Evolutionary conservation across 139 green algal species (phyloP).

Genomic region (Ettlia oleoabundans): DNA sequence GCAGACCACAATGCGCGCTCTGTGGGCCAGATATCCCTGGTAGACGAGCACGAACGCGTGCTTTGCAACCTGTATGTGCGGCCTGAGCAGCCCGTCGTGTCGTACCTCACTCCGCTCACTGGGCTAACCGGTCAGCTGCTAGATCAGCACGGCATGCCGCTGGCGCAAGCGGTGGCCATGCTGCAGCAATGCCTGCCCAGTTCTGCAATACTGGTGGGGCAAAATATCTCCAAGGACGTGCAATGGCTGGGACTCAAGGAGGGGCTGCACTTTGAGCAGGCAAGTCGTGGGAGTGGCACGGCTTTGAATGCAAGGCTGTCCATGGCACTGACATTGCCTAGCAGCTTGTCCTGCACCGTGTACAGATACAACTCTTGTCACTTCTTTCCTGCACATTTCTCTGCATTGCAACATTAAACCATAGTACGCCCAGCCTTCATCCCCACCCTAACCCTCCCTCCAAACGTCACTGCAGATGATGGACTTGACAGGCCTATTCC

Average conservation of each 20-base stretch:
- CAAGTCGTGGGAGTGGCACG: neutral
- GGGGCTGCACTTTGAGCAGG: slow-evolving; percentile 74
- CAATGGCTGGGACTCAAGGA: slow-evolving; percentile 86
- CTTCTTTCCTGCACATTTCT: too few relatives aligned
- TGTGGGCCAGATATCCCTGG: slow-evolving; percentile 85
- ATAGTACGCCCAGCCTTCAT: too few relatives aligned
- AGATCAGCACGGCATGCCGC: slow-evolving; percentile 66
- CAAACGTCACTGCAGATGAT: slow-evolving; percentile 64
- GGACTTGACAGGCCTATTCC: slow-evolving; percentile 86
- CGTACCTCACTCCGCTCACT: slow-evolving; percentile 88
- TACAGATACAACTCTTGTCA: too few relatives aligned
- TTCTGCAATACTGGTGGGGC: slow-evolving; percentile 79
- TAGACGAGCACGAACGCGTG: slow-evolving; percentile 80
- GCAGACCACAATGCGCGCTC: slow-evolving; percentile 79
- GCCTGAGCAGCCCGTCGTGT: slow-evolving; percentile 70
- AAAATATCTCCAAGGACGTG: slow-evolving; percentile 90
- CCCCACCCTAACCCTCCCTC: too few relatives aligned
- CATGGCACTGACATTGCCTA: too few relatives aligned
- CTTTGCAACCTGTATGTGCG: slow-evolving; percentile 85
- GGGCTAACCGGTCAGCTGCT: slow-evolving; percentile 69
- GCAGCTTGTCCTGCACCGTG: too few relatives aligned
- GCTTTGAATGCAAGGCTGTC: neutral
- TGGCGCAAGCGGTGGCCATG: slow-evolving; percentile 65
- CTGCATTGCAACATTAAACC: too few relatives aligned
- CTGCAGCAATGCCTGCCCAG: slow-evolving; percentile 66